Conservation (phyloP, 192 early-diverging fungal genomes). For the Chytriomyces confervae region DNA sequence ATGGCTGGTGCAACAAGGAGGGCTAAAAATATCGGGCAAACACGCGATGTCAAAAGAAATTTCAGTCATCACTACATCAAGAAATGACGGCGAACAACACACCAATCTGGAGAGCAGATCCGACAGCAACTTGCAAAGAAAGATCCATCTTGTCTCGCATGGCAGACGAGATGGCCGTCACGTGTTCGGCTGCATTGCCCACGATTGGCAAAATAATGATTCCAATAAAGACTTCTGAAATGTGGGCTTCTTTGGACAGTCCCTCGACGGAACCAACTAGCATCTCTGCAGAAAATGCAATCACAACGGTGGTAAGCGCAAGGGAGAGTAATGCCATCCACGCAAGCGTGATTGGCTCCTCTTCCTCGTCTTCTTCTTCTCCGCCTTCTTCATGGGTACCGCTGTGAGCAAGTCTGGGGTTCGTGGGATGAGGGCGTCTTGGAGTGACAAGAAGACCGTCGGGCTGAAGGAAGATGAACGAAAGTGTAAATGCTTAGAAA, state of each 20-base stretch:
- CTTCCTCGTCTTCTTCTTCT: conserved; percentile 63
- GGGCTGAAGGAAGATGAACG: neutral
- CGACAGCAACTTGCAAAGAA: conserved; percentile 85
- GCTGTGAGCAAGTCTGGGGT: neutral
- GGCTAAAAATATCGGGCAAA: conserved; percentile 18
- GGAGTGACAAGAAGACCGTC: conserved; percentile 25
- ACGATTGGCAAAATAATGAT: conserved; percentile 91
- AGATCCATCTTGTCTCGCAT: conserved; percentile 93
- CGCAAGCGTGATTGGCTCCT: conserved; percentile 66
- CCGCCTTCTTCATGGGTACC: conserved; percentile 31
- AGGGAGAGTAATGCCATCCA: conserved; percentile 67
- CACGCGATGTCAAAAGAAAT: neutral
- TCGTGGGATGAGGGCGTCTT: neutral
- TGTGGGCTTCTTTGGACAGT: conserved; percentile 69
- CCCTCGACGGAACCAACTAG: conserved; percentile 84
- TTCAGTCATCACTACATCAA: conserved; percentile 48
- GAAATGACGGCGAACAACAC: conserved; percentile 60
- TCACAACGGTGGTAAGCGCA: conserved; percentile 66
- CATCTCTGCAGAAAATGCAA: conserved; percentile 84
- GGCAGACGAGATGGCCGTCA: conserved; percentile 80
- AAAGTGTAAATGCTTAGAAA: neutral
- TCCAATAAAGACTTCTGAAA: conserved; percentile 87
- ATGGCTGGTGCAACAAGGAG: conserved; percentile 52
- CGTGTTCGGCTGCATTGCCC: conserved; percentile 89
- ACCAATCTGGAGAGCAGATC: conserved; percentile 90